Evolutionary conservation across 306 rosid species (phyloP).

Genomic region (Lathyrus tuberosus): DNA sequence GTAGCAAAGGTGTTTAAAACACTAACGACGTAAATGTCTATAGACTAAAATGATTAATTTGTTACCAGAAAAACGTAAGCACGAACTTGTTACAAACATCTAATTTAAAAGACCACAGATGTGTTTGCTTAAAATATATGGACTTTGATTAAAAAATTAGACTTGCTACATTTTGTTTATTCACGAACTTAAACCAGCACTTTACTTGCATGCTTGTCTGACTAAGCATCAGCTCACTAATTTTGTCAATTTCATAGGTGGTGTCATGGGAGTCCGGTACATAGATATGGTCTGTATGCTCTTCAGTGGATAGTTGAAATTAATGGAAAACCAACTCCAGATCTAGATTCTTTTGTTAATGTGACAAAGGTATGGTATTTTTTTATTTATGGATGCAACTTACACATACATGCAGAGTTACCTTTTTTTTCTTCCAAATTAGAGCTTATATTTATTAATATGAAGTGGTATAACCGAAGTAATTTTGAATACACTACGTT

Average conservation of each 20-base stretch:
- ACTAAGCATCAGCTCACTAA: conserved; percentile 12
- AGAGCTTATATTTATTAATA: conserved; percentile 8
- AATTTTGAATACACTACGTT: no score
- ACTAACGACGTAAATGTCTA: no score
- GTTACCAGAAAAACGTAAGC: no score
- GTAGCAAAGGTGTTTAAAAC: no score
- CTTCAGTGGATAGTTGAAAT: conserved; percentile 96
- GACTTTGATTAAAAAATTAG: no score
- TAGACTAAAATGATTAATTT: no score
- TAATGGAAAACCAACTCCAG: conserved; percentile 84
- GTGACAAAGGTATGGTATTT: conserved; percentile 73
- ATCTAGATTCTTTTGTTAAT: conserved; percentile 75
- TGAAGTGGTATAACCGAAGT: not conserved
- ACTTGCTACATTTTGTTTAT: not conserved
- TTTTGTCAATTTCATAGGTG: conserved; percentile 62
- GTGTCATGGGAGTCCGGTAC: conserved; percentile 96
- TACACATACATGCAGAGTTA: not conserved
- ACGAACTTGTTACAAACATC: no score
- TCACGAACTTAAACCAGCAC: not conserved
- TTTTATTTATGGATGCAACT: conserved; percentile 4
- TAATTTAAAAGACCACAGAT: no score
- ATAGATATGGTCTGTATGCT: conserved; percentile 93
- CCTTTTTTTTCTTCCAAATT: not conserved
- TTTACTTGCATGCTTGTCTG: conserved; percentile 11
- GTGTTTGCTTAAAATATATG: not conserved